Evolutionary conservation across 148 eudicot species (phyloP).

Genomic region (Rhododendron kiyosumense): DNA sequence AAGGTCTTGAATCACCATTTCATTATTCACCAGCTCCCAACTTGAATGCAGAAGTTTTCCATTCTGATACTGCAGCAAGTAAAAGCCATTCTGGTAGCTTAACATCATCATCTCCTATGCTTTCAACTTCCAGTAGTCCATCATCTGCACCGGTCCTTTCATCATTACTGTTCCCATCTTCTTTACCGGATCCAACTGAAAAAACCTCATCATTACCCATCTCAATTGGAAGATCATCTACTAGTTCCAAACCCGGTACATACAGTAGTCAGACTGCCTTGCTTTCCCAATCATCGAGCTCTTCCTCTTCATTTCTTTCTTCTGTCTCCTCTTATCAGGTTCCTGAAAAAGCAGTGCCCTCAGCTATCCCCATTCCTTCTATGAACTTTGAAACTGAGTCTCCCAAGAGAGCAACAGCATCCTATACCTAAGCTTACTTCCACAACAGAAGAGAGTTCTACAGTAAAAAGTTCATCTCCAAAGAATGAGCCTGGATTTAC

Average conservation of each 20-base stretch:
- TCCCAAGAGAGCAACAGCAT: constrained; percentile 22
- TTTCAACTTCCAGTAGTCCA: constrained; percentile 23
- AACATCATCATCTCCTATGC: constrained; percentile 12
- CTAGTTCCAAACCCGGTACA: constrained; percentile 17
- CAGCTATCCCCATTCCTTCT: constrained; percentile 23
- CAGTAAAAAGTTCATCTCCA: constrained; percentile 15
- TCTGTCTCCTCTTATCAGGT: constrained; percentile 18
- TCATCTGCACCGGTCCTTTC: constrained; percentile 16
- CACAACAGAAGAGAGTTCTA: constrained; percentile 14
- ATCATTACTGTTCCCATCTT: constrained; percentile 20
- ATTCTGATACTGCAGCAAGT: constrained; percentile 23
- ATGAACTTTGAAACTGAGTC: constrained; percentile 19
- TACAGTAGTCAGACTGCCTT: constrained; percentile 30
- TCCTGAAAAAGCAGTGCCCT: constrained; percentile 14
- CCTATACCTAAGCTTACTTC: constrained; percentile 23
- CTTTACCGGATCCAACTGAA: constrained; percentile 20
- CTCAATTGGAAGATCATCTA: constrained; percentile 15
- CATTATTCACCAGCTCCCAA: constrained; percentile 10
- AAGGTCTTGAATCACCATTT: constrained; percentile 23
- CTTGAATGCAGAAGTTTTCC: constrained; percentile 15
- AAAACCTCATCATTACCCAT: constrained; percentile 19
- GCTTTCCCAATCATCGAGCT: constrained; percentile 23
- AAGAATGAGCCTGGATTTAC: constrained; percentile 26
- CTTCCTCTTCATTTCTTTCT: constrained; percentile 28
- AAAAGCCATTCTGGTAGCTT: constrained; percentile 15